These are phyloP conservation scores for Thinopyrum elongatum DNA, from an alignment of 176 grass and related monocot species.

Conservation along the genomic window DNA sequence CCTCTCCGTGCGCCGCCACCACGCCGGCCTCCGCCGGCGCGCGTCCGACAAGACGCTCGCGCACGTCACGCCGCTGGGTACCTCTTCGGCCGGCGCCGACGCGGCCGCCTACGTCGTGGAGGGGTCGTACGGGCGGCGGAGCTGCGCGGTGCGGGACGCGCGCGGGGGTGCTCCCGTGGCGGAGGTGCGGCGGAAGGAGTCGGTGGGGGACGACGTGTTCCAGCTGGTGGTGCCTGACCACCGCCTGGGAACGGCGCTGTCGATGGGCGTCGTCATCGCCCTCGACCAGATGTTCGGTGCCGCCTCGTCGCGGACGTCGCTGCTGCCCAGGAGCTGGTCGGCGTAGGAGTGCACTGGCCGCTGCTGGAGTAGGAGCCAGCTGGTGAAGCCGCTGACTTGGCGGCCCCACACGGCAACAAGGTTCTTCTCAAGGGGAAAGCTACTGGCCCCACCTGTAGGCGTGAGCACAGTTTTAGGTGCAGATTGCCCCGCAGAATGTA, in stretches of 20 bases:
- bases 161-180: constrained; percentile 38
- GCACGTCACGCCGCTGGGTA: constrained; percentile 27
- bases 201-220: constrained; percentile 61
- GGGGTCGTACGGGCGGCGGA: constrained; percentile 61
- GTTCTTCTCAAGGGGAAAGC: neutral
- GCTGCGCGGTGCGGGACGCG: constrained; percentile 51
- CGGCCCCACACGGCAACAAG: neutral
- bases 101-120: constrained; percentile 40
- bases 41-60: constrained; percentile 38
- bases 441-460: neutral
- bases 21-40: constrained; percentile 27
- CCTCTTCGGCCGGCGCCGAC: neutral
- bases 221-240: constrained; percentile 42
- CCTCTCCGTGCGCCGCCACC: constrained; percentile 54
- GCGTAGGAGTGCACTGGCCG: neutral
- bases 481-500: neutral
- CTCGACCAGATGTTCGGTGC: constrained; percentile 72
- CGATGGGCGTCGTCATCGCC: constrained; percentile 71
- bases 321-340: constrained; percentile 43
- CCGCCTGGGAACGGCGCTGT: constrained; percentile 32
- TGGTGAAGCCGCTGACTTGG: neutral
- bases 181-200: constrained; percentile 59
- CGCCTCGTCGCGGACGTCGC: neutral
- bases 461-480: constrained; percentile 13
- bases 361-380: neutral